Conservation (phyloP, 352 stramenopile species). For the Globisporangium cylindrosporum region DNA sequence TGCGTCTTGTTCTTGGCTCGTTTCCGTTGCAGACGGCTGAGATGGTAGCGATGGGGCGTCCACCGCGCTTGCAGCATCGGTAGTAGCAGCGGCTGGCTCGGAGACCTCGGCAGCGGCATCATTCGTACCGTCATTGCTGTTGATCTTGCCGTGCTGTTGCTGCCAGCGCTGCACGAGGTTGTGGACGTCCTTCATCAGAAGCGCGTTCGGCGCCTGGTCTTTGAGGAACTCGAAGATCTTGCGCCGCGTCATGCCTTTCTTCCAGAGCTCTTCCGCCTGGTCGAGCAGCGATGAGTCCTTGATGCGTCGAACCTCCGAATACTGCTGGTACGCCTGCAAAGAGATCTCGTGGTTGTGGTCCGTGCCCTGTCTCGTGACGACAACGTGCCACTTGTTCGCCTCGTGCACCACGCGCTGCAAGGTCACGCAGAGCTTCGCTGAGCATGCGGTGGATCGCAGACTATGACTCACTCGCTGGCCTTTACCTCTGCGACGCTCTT, state of each 20-base stretch:
- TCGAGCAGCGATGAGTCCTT: slow-evolving; percentile 56
- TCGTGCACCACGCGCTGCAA: slow-evolving; percentile 45
- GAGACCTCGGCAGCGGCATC: background rate
- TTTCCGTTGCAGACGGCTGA: background rate
- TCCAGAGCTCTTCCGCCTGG: slow-evolving; percentile 61
- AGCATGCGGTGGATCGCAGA: slow-evolving; percentile 59
- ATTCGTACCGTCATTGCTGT: background rate
- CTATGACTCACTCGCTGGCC: slow-evolving; percentile 71
- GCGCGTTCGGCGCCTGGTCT: slow-evolving; percentile 39
- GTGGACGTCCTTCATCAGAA: slow-evolving; percentile 83
- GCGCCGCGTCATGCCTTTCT: slow-evolving; percentile 45
- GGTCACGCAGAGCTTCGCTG: slow-evolving; percentile 67
- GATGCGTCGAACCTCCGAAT: slow-evolving; percentile 65
- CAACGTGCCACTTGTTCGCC: slow-evolving; percentile 46
- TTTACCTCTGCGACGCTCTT: slow-evolving; percentile 60
- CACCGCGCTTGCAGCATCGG: background rate
- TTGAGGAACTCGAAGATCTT: slow-evolving; percentile 77
- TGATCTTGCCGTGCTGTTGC: slow-evolving; percentile 21
- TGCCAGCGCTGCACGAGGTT: slow-evolving; percentile 78
- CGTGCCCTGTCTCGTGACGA: slow-evolving; percentile 65
- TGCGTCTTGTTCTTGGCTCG: background rate
- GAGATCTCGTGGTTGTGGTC: slow-evolving; percentile 81
- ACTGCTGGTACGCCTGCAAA: slow-evolving; percentile 50
- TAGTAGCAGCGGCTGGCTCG: background rate
- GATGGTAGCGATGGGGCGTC: background rate